Conservation (phyloP, 768 basidiomycete species). For the Pulveroboletus sp. region DNA sequence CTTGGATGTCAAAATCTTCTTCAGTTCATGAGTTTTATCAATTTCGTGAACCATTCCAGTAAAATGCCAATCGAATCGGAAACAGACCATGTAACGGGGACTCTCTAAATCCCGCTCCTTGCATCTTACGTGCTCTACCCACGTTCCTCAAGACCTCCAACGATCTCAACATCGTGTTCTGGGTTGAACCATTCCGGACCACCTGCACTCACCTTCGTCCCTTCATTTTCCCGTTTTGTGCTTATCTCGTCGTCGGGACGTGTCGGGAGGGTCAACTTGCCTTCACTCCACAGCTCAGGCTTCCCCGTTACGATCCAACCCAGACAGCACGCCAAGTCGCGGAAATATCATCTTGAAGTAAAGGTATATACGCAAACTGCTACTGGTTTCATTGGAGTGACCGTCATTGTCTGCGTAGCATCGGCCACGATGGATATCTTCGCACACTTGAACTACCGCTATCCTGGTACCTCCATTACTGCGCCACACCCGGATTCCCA, state of each 20-base stretch:
- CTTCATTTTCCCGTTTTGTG: slow-evolving; percentile 4
- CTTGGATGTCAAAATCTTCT: too few relatives aligned
- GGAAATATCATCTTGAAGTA: slow-evolving; percentile 1
- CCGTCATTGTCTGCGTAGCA: background rate
- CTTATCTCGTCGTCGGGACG: slow-evolving; percentile 1
- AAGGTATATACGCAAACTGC: slow-evolving; percentile 16
- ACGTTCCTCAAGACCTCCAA: slow-evolving; percentile 18
- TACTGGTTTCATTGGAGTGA: background rate
- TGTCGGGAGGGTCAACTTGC: slow-evolving; percentile 4
- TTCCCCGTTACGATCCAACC: background rate
- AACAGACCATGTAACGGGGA: background rate
- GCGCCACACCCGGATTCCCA: too few relatives aligned
- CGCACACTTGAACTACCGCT: slow-evolving; percentile 1
- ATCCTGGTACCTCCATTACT: too few relatives aligned
- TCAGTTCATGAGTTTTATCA: too few relatives aligned
- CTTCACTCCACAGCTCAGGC: background rate
- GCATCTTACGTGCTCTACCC: slow-evolving; percentile 3
- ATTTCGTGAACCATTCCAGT: slow-evolving; percentile 3
- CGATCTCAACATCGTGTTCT: slow-evolving; percentile 13
- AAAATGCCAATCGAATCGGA: slow-evolving; percentile 6
- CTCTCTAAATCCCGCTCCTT: background rate
- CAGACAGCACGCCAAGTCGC: background rate
- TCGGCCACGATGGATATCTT: slow-evolving; percentile 15
- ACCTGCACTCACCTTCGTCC: background rate
- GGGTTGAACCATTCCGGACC: background rate